A percentile compares a stretch with the other conserved stretches of the same genome.
phyloP scores from a whole-genome alignment of 2,329 filamentous ascomycete species.

The Chrysoporthe austroafricana region DNA sequence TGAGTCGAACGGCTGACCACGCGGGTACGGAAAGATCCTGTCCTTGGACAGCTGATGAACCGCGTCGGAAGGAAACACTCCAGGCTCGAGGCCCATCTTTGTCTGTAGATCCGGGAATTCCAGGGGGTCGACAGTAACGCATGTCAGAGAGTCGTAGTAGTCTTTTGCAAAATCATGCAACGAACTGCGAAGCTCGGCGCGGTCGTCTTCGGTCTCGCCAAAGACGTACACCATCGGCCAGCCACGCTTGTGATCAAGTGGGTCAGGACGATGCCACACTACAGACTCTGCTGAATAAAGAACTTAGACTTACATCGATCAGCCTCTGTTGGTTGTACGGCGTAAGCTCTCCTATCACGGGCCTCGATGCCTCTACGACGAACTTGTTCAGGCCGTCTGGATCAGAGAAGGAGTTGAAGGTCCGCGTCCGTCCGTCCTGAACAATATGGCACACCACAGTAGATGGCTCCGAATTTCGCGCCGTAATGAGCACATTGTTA shows the following conservation, averaged over 20 bases:
- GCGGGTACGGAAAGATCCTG: constrained; percentile 42
- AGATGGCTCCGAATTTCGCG: constrained; percentile 30
- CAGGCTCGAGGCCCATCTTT: constrained; percentile 38
- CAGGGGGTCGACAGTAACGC: constrained; percentile 41
- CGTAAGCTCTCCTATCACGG: constrained; percentile 40
- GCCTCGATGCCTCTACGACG: constrained; percentile 35
- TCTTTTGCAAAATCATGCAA: constrained; percentile 38
- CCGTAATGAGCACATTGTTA: constrained; percentile 26
- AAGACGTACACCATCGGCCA: constrained; percentile 46
- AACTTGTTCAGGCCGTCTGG: constrained; percentile 35
- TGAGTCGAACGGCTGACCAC: constrained; percentile 34
- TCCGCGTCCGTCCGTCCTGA: constrained; percentile 36
- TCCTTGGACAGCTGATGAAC: constrained; percentile 43
- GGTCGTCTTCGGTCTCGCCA: constrained; percentile 36
- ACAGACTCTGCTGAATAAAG: background rate
- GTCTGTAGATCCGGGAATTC: constrained; percentile 41
- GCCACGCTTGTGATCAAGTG: constrained; percentile 33
- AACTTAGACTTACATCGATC: constrained; percentile 37
- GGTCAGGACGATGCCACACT: too few species aligned
- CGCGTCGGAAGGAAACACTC: constrained; percentile 38
- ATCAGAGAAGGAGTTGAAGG: constrained; percentile 28
- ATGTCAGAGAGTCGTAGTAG: constrained; percentile 42
- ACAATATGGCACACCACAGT: constrained; percentile 38
- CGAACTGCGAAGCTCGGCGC: constrained; percentile 35
- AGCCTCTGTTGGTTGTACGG: constrained; percentile 39